phyloP scores from a whole-genome alignment of 176 grass and related monocot genomes.

The Saccharum spontaneum region DNA sequence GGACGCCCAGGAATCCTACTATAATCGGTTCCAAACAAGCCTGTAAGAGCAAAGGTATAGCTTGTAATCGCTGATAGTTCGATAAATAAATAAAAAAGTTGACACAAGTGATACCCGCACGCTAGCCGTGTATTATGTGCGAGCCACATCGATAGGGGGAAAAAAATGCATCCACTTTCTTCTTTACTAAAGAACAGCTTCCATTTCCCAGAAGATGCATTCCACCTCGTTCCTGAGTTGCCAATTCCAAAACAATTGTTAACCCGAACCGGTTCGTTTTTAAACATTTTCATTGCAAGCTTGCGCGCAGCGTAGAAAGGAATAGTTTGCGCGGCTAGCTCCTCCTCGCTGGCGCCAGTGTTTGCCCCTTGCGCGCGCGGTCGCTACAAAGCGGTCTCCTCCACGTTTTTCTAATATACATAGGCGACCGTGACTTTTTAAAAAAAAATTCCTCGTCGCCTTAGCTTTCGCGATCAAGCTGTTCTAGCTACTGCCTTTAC shows the following conservation, averaged over 20 bases:
- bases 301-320: neutral
- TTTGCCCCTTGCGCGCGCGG: neutral
- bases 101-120: too few relatives aligned
- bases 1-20: too few relatives aligned
- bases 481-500: neutral
- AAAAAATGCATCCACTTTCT: too few relatives aligned
- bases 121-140: too few relatives aligned
- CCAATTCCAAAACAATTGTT: neutral
- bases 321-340: too few relatives aligned
- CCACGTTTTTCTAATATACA: neutral
- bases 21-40: too few relatives aligned
- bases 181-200: too few relatives aligned
- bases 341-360: slow-evolving; percentile 8
- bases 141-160: too few relatives aligned
- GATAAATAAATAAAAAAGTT: too few relatives aligned
- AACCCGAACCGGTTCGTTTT: neutral
- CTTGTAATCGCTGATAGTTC: too few relatives aligned
- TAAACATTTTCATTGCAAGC: neutral
- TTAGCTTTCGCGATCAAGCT: slow-evolving; percentile 32
- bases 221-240: neutral
- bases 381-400: slow-evolving; percentile 11
- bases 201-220: neutral
- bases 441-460: neutral
- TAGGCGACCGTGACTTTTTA: neutral
- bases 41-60: too few relatives aligned